Conservation (phyloP, 2,329 filamentous ascomycete genomes). For the Septoria petroselini region DNA sequence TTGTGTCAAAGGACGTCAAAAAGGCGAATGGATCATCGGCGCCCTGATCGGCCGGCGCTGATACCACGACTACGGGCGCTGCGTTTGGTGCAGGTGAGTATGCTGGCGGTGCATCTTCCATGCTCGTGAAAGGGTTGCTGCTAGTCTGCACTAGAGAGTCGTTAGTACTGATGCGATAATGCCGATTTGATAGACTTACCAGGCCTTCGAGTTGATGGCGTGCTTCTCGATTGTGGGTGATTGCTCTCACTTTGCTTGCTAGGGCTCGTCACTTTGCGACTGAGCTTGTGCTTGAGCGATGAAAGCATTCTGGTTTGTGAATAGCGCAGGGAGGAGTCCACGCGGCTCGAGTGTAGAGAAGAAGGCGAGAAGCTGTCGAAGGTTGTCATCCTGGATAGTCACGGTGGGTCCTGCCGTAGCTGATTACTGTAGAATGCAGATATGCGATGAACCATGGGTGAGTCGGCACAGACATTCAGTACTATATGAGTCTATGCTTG, state of each 20-base stretch:
- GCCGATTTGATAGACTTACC: background rate
- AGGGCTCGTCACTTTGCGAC: slow-evolving; percentile 16
- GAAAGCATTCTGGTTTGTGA: slow-evolving; percentile 22
- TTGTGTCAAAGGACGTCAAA: slow-evolving; percentile 74
- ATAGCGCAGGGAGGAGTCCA: slow-evolving; percentile 24
- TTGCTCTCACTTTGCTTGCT: slow-evolving; percentile 15
- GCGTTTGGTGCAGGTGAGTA: slow-evolving; percentile 47
- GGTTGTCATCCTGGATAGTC: slow-evolving; percentile 13
- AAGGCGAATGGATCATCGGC: slow-evolving; percentile 71
- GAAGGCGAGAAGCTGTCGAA: slow-evolving; percentile 2
- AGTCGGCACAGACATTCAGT: too few relatives aligned
- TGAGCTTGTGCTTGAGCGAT: slow-evolving; percentile 28
- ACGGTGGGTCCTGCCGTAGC: too few relatives aligned
- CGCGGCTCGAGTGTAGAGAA: slow-evolving; percentile 16
- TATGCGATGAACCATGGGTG: too few relatives aligned
- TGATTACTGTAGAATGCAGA: too few relatives aligned
- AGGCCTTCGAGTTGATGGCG: slow-evolving; percentile 26
- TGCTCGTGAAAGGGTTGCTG: slow-evolving; percentile 18
- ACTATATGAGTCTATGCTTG: too few relatives aligned
- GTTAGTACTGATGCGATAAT: background rate
- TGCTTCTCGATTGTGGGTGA: slow-evolving; percentile 25
- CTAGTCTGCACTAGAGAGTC: background rate
- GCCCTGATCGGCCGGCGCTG: slow-evolving; percentile 30
- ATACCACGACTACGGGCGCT: slow-evolving; percentile 21
- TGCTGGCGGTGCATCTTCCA: slow-evolving; percentile 35